phyloP scores from a whole-genome alignment of 768 basidiomycete genomes.

The Gyrodon lividus region DNA sequence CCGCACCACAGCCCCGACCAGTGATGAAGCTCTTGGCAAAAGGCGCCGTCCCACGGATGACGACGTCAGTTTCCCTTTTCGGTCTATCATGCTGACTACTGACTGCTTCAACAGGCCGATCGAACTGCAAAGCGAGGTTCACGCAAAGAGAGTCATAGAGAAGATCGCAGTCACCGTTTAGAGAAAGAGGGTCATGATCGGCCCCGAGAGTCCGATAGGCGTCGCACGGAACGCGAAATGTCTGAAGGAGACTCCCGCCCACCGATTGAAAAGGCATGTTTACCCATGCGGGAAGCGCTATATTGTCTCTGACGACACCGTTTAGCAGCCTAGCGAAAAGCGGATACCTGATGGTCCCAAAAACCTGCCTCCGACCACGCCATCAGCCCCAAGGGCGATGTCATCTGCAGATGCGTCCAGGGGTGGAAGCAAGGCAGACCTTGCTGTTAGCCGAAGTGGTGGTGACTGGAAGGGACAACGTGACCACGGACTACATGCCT shows the following conservation, averaged over 20 bases:
- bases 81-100: conserved; percentile 5
- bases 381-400: conserved; percentile 75
- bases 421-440: conserved; percentile 39
- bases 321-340: conserved; percentile 49
- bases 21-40: conserved; percentile 72
- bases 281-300: background rate
- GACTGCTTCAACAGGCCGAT: conserved; percentile 50
- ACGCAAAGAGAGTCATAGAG: conserved; percentile 74
- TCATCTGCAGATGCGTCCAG: conserved; percentile 46
- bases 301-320: conserved; percentile 7
- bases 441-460: conserved; percentile 36
- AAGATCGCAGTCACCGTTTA: conserved; percentile 65
- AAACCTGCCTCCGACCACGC: conserved; percentile 53
- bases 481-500: conserved; percentile 30
- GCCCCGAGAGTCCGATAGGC: conserved; percentile 64
- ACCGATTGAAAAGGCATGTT: conserved; percentile 62
- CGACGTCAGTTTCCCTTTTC: conserved; percentile 50
- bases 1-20: conserved; percentile 41
- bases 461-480: conserved; percentile 50
- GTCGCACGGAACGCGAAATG: conserved; percentile 60
- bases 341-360: conserved; percentile 56
- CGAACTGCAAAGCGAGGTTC: conserved; percentile 79
- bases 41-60: conserved; percentile 68
- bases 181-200: conserved; percentile 74
- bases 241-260: conserved; percentile 50